Base-by-base conservation (phyloP, 2,329 filamentous ascomycete species). In the Sphaerostilbella broomeana region DNA sequence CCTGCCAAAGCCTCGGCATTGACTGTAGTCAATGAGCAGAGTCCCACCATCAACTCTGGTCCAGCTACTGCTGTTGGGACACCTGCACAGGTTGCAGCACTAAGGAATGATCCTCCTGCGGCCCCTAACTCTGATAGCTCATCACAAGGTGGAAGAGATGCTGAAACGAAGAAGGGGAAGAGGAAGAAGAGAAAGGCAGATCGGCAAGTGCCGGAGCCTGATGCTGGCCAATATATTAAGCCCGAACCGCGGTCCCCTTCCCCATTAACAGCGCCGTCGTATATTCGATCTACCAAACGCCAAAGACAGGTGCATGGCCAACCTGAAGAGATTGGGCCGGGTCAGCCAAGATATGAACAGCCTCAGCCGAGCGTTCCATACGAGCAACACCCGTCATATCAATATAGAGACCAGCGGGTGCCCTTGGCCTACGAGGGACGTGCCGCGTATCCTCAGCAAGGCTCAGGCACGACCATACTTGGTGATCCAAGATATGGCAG, bases 1-100 rank as follows among this genome's bases (percentile, higher is more conserved):
- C 84, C 86, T 38, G 79, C 80, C 34, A 81, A 85, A 54, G 78
- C 77, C 47, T 71, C 83, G 58, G 67, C 73, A 47, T 56, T 81
- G 63, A 65, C 73, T 50, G 61, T 65, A 55, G 60, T 67, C 60
- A 46, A 68, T 61, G 56, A 56, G 61, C 15, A 64, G 16, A 43
- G 34, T 6, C 37, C 38, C 2, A 6, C 20, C 12, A 6, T 36
- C 10, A 30, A 30, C 13, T 32, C 30, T 13, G 31, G 25, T 19
- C 13, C 34, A 9, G 24, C 33, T 10, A 32, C 45, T 8, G 35
- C 37, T n/a, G 31, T 40, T 27, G 57, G 54, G 19, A 57, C 61
- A 2, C 59, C 73, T 21, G 71, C 75, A 13, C 77, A 79, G 53
- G 67, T 80, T 32, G 64, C 68, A n/a, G 69, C 74, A 6, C 58